A percentile compares a stretch with the other conserved stretches of the same genome.
Conservation (phyloP, 2,329 filamentous ascomycete genomes). For the Alternaria rosae region DNA sequence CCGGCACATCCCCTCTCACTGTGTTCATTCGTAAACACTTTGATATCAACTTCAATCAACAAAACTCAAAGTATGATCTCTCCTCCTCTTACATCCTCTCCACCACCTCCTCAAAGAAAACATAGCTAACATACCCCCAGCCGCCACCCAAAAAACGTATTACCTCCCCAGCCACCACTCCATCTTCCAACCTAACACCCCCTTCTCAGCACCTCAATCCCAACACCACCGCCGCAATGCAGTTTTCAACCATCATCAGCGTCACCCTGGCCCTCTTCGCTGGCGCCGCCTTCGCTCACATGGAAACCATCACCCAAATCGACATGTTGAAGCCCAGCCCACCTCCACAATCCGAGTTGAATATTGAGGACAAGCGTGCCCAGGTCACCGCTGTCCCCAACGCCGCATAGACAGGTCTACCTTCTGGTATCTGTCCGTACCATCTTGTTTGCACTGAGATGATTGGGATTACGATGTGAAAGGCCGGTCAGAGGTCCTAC, state of each 20-base stretch:
- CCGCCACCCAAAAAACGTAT: background rate
- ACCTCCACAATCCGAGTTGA: too few relatives aligned
- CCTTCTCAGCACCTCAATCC: background rate
- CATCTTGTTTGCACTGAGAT: background rate
- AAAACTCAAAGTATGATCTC: background rate
- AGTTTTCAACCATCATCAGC: background rate
- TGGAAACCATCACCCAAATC: background rate
- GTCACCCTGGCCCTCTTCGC: background rate
- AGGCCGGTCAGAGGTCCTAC: background rate
- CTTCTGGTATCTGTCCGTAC: background rate
- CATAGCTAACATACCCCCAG: background rate
- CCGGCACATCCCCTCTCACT: background rate
- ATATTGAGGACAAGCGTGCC: too few relatives aligned
- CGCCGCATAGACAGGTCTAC: background rate
- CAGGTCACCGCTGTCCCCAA: background rate
- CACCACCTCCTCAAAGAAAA: background rate
- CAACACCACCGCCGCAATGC: slow-evolving; percentile 1
- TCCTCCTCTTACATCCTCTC: background rate
- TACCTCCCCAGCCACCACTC: background rate
- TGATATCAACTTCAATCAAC: background rate
- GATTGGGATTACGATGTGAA: background rate
- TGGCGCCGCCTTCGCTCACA: background rate
- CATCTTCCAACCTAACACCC: background rate
- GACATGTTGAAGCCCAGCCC: too few relatives aligned
- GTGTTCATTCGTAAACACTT: background rate